Percentiles rank a stretch among this genome's conserved stretches.
phyloP scores from a whole-genome alignment of 2,329 filamentous ascomycete genomes.

The Pestalotiopsis sp. region DNA sequence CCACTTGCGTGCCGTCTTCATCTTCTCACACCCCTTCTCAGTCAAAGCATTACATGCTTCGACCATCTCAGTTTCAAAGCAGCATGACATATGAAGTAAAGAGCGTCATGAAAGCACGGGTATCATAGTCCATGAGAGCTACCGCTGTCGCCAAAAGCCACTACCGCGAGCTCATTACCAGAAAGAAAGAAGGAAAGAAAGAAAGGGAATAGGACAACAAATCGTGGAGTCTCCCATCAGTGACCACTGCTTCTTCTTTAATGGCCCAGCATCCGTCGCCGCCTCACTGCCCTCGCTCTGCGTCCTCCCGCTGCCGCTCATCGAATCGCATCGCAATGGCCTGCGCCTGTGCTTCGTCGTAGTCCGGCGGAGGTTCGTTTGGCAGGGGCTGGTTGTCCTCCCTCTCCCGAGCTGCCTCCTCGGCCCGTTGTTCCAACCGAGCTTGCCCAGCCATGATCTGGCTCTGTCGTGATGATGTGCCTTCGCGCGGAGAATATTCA shows the following conservation, averaged over 20 bases:
- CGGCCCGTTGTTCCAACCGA: slow-evolving; percentile 23
- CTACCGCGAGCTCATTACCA: background rate
- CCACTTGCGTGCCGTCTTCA: too few species aligned
- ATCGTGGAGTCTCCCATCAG: background rate
- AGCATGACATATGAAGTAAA: background rate
- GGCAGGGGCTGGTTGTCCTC: slow-evolving; percentile 45
- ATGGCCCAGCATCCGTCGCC: background rate
- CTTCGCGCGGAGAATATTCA: slow-evolving; percentile 72
- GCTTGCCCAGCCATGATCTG: slow-evolving; percentile 24
- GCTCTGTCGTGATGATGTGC: slow-evolving; percentile 21
- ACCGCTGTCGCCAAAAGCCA: background rate
- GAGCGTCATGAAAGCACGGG: slow-evolving; percentile 10
- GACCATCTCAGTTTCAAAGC: background rate
- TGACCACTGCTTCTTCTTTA: background rate
- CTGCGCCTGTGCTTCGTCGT: slow-evolving; percentile 87
- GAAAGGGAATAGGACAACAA: background rate
- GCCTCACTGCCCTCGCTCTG: slow-evolving; percentile 57
- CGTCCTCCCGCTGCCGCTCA: slow-evolving; percentile 73
- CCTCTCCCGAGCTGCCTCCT: slow-evolving; percentile 25
- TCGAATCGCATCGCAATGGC: slow-evolving; percentile 62
- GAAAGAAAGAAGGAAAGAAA: background rate
- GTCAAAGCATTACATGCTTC: background rate
- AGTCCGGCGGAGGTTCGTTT: slow-evolving; percentile 83
- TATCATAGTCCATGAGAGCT: slow-evolving; percentile 23
- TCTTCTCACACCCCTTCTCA: too few species aligned